Evolutionary conservation across 768 basidiomycete genomes (phyloP), one percentile per base, ranked within the genome.

Genomic region (Lyophyllum shimeji): DNA sequence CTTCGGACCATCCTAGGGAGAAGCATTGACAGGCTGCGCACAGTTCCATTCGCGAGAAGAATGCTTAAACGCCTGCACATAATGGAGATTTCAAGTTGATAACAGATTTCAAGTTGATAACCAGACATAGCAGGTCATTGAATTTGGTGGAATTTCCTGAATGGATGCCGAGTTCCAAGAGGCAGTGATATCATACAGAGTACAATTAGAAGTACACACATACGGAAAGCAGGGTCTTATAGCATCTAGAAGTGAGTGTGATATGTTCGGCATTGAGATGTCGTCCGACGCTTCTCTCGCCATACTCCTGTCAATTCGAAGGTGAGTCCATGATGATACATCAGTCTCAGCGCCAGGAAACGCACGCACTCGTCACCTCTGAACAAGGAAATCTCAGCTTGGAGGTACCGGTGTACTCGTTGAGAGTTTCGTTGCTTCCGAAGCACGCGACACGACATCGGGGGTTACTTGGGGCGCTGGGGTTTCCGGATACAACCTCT

Each of bases 401-500:
- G 57, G 44, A 7, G 52, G 54, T n/a, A n/a, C n/a, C n/a, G n/a
- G n/a, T 21, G 62, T 57, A 52, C 44, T 56, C 42, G 62, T 45
- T 20, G 39, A n/a, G 23, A 55, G 34, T 18, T 39, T 53, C 27
- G 37, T 29, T 52, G 61, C 42, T 54, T 60, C 51, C 49, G 34
- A 27, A 8, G 52, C 57, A 39, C 47, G 56, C 12, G 58, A 42
- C 17, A 57, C 47, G 4, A 59, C 39, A 50, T 63, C 55, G 33
- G 57, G 57, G 21, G 47, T 52, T 18, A 61, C 34, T n/a, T 53
- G 58, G 4, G 63, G 57, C n/a, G 50, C 50, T 44, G 59, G 49
- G 2, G 44, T 23, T 45, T 65, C 65, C 18, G 82, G 82, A 65
- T 93, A 93, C 76, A 85, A 84, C 54, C 86, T 78, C 65, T 82